Conservation (phyloP, 306 rosid species). For the Prunus mira region DNA sequence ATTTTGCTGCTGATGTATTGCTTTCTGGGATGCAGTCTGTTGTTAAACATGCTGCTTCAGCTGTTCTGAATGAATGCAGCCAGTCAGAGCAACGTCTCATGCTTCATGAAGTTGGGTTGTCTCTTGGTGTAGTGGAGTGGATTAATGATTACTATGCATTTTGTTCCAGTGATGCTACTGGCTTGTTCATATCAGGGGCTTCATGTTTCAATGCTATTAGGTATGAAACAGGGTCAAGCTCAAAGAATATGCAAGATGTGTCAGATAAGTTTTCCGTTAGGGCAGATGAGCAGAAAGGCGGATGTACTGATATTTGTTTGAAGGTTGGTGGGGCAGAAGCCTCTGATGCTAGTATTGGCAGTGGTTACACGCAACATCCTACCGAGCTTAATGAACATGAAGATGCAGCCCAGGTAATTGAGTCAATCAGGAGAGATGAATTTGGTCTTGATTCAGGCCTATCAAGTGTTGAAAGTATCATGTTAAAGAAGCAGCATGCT, state of each 20-base stretch:
- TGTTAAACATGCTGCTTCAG: slow-evolving; percentile 64
- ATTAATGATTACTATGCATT: slow-evolving; percentile 59
- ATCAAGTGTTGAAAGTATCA: slow-evolving; percentile 52
- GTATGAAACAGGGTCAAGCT: slow-evolving; percentile 23
- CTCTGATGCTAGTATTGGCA: slow-evolving; percentile 26
- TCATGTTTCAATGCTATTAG: slow-evolving; percentile 34
- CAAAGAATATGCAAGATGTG: slow-evolving; percentile 28
- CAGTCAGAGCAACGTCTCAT: slow-evolving; percentile 61
- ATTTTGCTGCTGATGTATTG: slow-evolving; percentile 69
- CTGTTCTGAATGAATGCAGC: slow-evolving; percentile 68
- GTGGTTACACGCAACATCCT: slow-evolving; percentile 21
- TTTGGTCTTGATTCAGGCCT: slow-evolving; percentile 84
- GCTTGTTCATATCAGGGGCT: slow-evolving; percentile 23
- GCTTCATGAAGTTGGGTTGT: slow-evolving; percentile 88
- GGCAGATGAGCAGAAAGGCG: slow-evolving; percentile 23
- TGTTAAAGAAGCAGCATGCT: slow-evolving; percentile 94
- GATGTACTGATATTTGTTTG: slow-evolving; percentile 20
- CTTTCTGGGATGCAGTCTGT: slow-evolving; percentile 77
- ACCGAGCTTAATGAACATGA: slow-evolving; percentile 34
- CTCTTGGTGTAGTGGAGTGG: slow-evolving; percentile 80
- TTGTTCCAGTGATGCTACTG: slow-evolving; percentile 33
- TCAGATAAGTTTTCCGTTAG: slow-evolving; percentile 27
- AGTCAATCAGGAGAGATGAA: slow-evolving; percentile 86
- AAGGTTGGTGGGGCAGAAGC: slow-evolving; percentile 27
- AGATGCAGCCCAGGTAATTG: slow-evolving; percentile 64